Base-by-base conservation (phyloP, 495 filamentous ascomycete genomes). In the Platismatia glauca region DNA sequence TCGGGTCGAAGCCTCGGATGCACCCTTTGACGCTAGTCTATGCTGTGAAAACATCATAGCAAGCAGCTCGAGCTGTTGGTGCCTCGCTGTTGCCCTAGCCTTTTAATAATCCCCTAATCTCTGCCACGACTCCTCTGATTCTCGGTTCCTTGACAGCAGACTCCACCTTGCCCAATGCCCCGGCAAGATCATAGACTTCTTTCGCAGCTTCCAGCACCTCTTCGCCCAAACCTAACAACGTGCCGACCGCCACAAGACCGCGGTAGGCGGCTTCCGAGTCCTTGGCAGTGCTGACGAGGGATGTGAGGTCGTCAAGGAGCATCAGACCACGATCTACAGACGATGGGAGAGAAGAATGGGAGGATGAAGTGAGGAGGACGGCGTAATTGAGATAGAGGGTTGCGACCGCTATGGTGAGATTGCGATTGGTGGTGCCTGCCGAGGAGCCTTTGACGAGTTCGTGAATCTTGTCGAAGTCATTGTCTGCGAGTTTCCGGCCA, bases 311-410 rank as follows among this genome's bases (percentile, higher is more conserved):
- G 31, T 85, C 84, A 4, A 90, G 75, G 15, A 90, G 75, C 15
- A 78, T 75, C 41, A 89, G 66, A 6, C 79, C 85, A 18, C 77
- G 76, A 59, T 89, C 83, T 1, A 80, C 75, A 8, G 81, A 80
- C 60, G 78, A 76, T 15, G 75, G 71, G 1, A 71, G 64, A 1
- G 44, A 46, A 34, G 68, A 53, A n/a, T 64, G 24, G 22, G 64
- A 37, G 9, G 75, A 70, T 0, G 73, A 72, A 7, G 80, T 79
- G 18, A 84, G 71, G 37, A 86, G 80, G 27, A 89, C 87, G 5
- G 88, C 82, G 74, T 88, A 91, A 75, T 99, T 97, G 70, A 97
- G 86, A 67, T 86, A 86, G 0, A 90, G 78, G 11, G 95, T 95
- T 15, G 89, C 84, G 27, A 91, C 72, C 0, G 94, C 95, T 60